Base-by-base conservation (phyloP, 345 rosid species). In the Psidium guajava region DNA sequence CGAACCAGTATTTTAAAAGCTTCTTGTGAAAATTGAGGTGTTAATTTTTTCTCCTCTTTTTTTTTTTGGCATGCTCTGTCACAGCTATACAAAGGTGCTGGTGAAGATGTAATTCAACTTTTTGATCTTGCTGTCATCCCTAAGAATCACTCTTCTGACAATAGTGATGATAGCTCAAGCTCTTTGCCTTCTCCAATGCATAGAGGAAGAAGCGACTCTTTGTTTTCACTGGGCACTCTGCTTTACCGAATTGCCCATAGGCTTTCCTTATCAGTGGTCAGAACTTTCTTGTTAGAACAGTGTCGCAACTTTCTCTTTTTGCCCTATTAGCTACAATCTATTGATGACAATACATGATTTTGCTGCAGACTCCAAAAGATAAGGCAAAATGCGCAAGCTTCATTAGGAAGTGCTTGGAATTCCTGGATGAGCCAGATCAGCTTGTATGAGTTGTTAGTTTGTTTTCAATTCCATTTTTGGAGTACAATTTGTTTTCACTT, bases 21-120 rank as follows among this genome's bases (percentile, higher is more conserved):
- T 69, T 36, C 47, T 69, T 69, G 47, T 1, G 4, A 69, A 69
- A 42, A 3, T 83, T 49, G 53, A 22, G 32, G 54, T 56, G 24
- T 44, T 59, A 42, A 58, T 47, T 44, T 7, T 58, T 57, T 42
- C 16, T 58, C n/a, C 52, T 27, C 12, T 47, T 47, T 20, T 57
- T n/a, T 83, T 24, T 27, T 47, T 28, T 32, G 64, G 24, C 69
- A 54, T 84, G 12, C 42, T 84, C 42, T 87, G 42, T 86, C 87
- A 44, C 96, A 97, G 99, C 96, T 97, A 51, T 93, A 95, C 89
- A 97, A 95, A 93, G 93, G 94, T 83, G 93, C 99, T 47, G 98
- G 98, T 40, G 99, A 97, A 89, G 99, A 95, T 87, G 94, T 91
- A 84, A 94, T 97, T 91, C 98, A 95, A 88, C 98, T 95, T 83